Conservation (phyloP, 495 filamentous ascomycete species). For the Trichoderma gamsii region DNA sequence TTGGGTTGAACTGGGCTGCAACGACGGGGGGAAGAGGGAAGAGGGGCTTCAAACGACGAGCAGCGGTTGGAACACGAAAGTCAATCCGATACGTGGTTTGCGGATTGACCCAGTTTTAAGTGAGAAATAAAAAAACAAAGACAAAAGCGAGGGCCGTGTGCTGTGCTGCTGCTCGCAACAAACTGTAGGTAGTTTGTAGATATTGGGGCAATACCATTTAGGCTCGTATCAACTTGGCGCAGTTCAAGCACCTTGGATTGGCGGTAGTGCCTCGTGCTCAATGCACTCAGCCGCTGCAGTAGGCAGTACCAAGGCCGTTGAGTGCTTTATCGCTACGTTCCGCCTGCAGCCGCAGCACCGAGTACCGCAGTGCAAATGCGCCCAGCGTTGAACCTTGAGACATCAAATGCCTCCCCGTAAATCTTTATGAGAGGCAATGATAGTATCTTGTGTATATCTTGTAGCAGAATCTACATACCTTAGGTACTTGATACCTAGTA, state of each 20-base stretch:
- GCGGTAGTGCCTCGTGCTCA: background rate
- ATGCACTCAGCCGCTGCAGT: background rate
- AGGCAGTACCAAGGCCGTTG: background rate
- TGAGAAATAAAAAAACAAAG: background rate
- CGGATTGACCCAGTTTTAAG: background rate
- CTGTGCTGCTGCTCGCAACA: background rate
- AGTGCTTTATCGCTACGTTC: background rate
- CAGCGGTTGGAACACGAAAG: slow-evolving; percentile 9
- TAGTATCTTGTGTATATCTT: too few relatives aligned
- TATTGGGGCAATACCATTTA: too few relatives aligned
- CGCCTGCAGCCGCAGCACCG: too few relatives aligned
- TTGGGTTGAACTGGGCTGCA: slow-evolving; percentile 13
- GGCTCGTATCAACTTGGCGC: background rate
- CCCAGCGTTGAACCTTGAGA: too few relatives aligned
- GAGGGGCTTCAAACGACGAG: slow-evolving; percentile 4
- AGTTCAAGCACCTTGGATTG: background rate
- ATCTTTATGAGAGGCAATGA: background rate
- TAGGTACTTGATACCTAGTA: too few relatives aligned
- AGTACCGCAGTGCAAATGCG: too few relatives aligned
- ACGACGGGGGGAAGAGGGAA: slow-evolving; percentile 7
- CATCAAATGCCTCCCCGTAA: too few relatives aligned
- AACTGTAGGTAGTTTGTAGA: background rate
- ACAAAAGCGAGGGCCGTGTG: background rate
- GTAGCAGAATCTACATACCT: too few relatives aligned
- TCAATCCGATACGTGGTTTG: slow-evolving; percentile 2